phyloP scores from a whole-genome alignment of 2,329 filamentous ascomycete genomes.

The Aspergillus fischeri region DNA sequence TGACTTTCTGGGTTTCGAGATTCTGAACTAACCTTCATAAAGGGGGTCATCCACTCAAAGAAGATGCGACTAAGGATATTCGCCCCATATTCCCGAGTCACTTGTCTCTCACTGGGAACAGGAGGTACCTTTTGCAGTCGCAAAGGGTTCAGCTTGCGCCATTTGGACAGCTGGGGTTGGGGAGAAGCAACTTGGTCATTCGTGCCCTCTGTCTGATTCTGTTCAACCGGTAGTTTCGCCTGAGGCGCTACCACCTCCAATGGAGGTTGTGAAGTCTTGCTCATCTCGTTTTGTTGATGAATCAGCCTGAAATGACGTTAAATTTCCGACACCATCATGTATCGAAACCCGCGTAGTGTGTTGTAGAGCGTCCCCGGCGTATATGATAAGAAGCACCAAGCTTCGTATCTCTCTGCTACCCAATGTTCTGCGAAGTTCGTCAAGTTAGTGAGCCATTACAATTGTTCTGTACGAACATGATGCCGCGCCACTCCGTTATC shows the following conservation, averaged over 20 bases:
- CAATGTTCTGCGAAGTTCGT: background rate
- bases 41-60: constrained; percentile 84
- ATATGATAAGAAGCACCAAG: background rate
- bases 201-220: background rate
- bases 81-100: constrained; percentile 68
- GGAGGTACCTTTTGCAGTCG: constrained; percentile 50
- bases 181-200: background rate
- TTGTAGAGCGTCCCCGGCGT: background rate
- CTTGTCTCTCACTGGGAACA: constrained; percentile 49
- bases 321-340: background rate
- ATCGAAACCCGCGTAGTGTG: background rate
- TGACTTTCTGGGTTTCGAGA: constrained; percentile 7
- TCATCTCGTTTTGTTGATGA: background rate
- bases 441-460: background rate
- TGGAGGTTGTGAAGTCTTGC: background rate
- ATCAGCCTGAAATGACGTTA: background rate
- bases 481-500: background rate
- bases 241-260: background rate
- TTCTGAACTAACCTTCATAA: constrained; percentile 65
- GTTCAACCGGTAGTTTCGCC: background rate
- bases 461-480: too few species aligned
- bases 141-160: constrained; percentile 42
- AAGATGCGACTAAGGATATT: constrained; percentile 69
- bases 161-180: constrained; percentile 13
- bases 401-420: background rate